phyloP scores from a whole-genome alignment of 2,329 filamentous ascomycete species.

The Colletotrichum sp. region DNA sequence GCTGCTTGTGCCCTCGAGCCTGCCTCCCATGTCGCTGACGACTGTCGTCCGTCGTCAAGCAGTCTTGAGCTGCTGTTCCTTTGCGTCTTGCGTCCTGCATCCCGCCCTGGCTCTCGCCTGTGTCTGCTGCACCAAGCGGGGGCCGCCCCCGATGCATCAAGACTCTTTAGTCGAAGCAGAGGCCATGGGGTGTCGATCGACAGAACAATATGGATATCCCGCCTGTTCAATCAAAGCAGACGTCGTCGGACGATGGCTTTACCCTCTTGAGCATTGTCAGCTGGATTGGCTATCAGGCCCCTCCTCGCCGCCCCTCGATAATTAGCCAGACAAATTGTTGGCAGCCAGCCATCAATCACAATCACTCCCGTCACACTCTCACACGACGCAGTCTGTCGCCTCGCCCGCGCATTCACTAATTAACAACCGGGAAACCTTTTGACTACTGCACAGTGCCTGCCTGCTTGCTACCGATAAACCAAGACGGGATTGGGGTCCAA shows the following conservation, averaged over 20 bases:
- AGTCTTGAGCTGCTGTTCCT: background rate
- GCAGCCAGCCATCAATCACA: background rate
- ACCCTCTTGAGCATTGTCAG: background rate
- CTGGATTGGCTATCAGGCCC: background rate
- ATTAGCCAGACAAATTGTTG: background rate
- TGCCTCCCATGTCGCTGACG: background rate
- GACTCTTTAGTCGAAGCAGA: background rate
- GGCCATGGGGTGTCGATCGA: background rate
- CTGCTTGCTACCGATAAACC: background rate
- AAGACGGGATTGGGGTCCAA: background rate
- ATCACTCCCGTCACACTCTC: background rate
- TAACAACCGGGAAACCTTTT: background rate
- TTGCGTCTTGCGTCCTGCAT: background rate
- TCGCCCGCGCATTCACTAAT: background rate
- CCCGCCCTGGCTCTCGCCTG: background rate
- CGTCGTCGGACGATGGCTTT: background rate
- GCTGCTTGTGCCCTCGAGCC: background rate
- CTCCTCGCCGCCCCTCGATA: background rate
- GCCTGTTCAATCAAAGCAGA: background rate
- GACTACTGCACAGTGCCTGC: background rate
- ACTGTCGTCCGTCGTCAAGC: background rate
- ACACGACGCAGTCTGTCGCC: background rate
- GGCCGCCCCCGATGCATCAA: conserved; percentile 9
- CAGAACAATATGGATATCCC: background rate
- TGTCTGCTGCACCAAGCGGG: background rate